Conservation (phyloP, 805 yeast species). For the Wickerhamiella qilinensis region DNA sequence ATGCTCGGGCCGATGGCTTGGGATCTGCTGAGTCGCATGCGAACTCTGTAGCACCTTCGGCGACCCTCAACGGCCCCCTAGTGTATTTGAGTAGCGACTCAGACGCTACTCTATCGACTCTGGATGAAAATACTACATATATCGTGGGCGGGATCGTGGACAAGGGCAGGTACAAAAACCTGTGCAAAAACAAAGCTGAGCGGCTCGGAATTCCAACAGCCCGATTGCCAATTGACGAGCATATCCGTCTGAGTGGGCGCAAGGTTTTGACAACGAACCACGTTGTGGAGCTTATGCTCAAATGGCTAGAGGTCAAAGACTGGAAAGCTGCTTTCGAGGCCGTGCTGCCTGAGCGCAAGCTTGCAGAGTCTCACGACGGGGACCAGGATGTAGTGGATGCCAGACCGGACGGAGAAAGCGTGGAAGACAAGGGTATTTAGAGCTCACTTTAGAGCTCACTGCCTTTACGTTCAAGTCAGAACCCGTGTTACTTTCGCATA, state of each 20-base stretch:
- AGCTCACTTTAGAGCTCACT: no score
- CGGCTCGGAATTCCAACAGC: slow-evolving; percentile 54
- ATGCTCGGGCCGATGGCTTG: slow-evolving; percentile 20
- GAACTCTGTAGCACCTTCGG: no score
- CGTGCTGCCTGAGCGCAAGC: slow-evolving; percentile 73
- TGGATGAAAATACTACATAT: slow-evolving; percentile 59
- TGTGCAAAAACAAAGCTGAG: slow-evolving; percentile 73
- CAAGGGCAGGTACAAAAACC: slow-evolving; percentile 69
- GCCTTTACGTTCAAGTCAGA: no score
- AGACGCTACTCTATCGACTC: slow-evolving; percentile 42
- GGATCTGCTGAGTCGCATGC: no score
- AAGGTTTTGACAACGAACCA: slow-evolving; percentile 86
- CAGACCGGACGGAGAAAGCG: no score
- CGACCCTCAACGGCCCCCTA: slow-evolving; percentile 19
- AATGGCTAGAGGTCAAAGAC: slow-evolving; percentile 61
- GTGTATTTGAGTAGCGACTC: slow-evolving; percentile 83
- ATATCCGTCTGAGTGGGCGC: slow-evolving; percentile 67
- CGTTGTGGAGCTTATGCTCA: slow-evolving; percentile 74
- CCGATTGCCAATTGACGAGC: slow-evolving; percentile 75
- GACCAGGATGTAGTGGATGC: background rate
- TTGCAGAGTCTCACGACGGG: slow-evolving; percentile 10
- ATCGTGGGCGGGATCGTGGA: slow-evolving; percentile 94
- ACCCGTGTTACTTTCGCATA: no score
- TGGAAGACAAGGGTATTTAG: no score
- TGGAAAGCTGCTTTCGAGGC: slow-evolving; percentile 80